These are phyloP conservation scores for Dittrichia graveolens DNA, from an alignment of 129 eudicot species.

Conservation along the genomic window DNA sequence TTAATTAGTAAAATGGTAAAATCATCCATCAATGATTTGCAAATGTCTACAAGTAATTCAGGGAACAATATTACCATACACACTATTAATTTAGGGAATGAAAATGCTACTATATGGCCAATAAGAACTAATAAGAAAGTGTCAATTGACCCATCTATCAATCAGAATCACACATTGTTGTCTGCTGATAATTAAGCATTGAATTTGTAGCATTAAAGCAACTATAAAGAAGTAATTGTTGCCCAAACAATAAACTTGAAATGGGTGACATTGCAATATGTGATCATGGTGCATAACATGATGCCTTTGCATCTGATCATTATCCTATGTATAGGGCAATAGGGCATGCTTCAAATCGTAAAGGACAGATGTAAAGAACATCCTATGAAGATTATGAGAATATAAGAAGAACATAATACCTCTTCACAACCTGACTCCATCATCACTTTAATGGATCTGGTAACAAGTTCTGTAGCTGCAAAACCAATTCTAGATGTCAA, in stretches of 20 bases:
- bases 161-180: background rate
- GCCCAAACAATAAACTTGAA: background rate
- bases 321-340: constrained; percentile 8
- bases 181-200: background rate
- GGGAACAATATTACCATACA: background rate
- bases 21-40: background rate
- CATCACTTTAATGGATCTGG: constrained; percentile 88
- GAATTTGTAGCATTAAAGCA: background rate
- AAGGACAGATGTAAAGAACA: background rate
- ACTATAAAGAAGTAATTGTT: background rate
- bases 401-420: constrained; percentile 44
- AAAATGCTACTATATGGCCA: background rate
- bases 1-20: constrained; percentile 3
- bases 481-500: constrained; percentile 9
- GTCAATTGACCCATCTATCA: background rate
- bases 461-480: constrained; percentile 96
- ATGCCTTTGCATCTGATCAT: background rate
- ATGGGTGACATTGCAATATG: background rate
- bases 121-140: background rate
- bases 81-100: background rate
- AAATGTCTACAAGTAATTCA: background rate
- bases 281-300: constrained; percentile 21
- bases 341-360: constrained; percentile 1
- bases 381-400: background rate
- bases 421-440: constrained; percentile 99